Evolutionary conservation across 129 eudicot species (phyloP).

Genomic region (Logfia minima): DNA sequence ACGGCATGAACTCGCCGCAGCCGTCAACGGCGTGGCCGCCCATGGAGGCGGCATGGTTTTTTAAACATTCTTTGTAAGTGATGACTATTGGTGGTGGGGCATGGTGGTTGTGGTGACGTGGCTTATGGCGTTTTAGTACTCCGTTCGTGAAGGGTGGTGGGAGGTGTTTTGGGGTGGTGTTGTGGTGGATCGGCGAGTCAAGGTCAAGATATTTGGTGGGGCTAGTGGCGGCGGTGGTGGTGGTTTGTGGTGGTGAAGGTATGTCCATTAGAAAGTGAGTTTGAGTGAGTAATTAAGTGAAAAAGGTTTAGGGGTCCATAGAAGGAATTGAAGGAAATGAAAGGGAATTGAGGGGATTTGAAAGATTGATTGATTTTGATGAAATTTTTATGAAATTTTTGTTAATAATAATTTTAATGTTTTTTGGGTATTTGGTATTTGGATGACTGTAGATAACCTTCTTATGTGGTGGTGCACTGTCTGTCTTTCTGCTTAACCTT

Average conservation of each 20-base stretch:
- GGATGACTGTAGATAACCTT: conserved; percentile 40
- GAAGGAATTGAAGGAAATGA: conserved; percentile 12
- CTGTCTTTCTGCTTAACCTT: conserved; percentile 31
- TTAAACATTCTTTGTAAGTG: conserved; percentile 71
- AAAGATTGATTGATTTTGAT: neutral
- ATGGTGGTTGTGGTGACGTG: conserved; percentile 38
- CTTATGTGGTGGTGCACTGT: conserved; percentile 35
- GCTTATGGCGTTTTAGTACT: conserved; percentile 56
- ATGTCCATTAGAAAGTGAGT: conserved; percentile 41
- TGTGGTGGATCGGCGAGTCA: conserved; percentile 49
- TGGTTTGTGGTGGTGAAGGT: conserved; percentile 26
- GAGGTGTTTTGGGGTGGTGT: conserved; percentile 30
- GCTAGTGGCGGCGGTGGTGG: conserved; percentile 25
- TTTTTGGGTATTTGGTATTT: neutral
- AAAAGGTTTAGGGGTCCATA: conserved; percentile 33
- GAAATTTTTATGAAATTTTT: conserved; percentile 6
- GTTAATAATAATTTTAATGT: neutral
- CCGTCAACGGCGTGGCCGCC: conserved; percentile 97
- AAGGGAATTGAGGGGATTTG: neutral
- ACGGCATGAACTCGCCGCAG: conserved; percentile 91
- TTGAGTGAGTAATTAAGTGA: conserved; percentile 25
- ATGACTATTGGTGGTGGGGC: conserved; percentile 44
- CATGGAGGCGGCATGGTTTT: conserved; percentile 86
- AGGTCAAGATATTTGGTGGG: conserved; percentile 45
- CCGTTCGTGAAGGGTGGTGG: conserved; percentile 57